Base-by-base conservation (phyloP, 2,329 filamentous ascomycete genomes). In the Trichocomaceae sp. region DNA sequence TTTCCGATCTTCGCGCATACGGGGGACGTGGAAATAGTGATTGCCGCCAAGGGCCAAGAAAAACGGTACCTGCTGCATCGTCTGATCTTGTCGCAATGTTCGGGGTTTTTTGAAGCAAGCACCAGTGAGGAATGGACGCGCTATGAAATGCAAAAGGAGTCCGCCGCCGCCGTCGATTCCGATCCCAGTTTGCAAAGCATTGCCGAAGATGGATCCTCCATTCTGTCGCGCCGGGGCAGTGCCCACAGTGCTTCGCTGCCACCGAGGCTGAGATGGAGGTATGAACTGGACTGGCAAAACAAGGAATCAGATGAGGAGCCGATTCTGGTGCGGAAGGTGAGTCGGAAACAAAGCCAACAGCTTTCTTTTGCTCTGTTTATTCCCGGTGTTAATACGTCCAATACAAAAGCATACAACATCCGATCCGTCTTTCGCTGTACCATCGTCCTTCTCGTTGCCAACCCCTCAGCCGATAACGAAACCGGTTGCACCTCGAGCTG, bases 1-100 rank as follows among this genome's bases (percentile, higher is more conserved):
- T 97, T 96, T 63, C 92, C 92, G 20, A 76, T 95, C 66, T 97
- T 96, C 72, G 85, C 84, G 49, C 86, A 91, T 64, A 92, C 88
- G 37, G 92, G 92, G 66, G 91, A 97, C 72, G 90, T 96, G 65
- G 92, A 97, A 73, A 90, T 97, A 59, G 67, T 92, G 54, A 82
- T 96, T 64, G 81, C 79, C 66, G 80, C 83, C 13, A 81, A 86
- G 52, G 61, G 82, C 58, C 83, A 84, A 66, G 87, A 93, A 72
- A 88, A 89, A 67, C 81, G 87, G 58, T 97, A 96, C 69, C 79
- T 96, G 47, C 79, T 97, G 55, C 92, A 97, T 73, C 81, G 85
- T 57, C 81, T 96, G 65, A 96, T 92, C 41, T 76, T 97, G 61
- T 85, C 88, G 31, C 88, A 95, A 71, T 95, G 88, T 66, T 96